phyloP scores from a whole-genome alignment of 2,329 filamentous ascomycete genomes.

The Emericellopsis cladophorae region DNA sequence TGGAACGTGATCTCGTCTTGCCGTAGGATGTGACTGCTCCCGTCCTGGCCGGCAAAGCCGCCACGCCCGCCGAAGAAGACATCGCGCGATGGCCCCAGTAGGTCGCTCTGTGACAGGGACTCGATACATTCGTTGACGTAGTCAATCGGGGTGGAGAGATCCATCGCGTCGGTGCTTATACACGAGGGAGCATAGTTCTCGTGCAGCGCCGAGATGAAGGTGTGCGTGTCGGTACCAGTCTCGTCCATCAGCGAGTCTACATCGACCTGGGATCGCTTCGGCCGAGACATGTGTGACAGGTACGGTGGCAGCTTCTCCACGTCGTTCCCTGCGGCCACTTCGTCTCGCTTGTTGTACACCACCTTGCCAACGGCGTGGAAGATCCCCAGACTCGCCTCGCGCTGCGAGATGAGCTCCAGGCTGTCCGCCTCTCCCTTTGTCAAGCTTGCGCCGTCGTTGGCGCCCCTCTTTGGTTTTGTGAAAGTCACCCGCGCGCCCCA shows the following conservation, averaged over 20 bases:
- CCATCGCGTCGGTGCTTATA: slow-evolving; percentile 36
- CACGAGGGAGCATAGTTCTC: slow-evolving; percentile 91
- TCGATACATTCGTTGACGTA: slow-evolving; percentile 78
- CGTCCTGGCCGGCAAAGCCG: slow-evolving; percentile 36
- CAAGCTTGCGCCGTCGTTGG: slow-evolving; percentile 43
- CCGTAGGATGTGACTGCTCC: slow-evolving; percentile 60
- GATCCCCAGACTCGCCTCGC: slow-evolving; percentile 82
- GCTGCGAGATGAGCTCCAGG: slow-evolving; percentile 67
- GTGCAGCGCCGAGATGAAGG: slow-evolving; percentile 80
- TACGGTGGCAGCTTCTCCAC: slow-evolving; percentile 46
- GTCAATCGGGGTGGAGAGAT: slow-evolving; percentile 53
- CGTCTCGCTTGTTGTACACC: slow-evolving; percentile 85
- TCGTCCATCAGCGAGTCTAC: slow-evolving; percentile 79
- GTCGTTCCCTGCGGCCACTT: slow-evolving; percentile 27
- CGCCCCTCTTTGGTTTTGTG: slow-evolving; percentile 51
- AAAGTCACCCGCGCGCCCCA: slow-evolving; percentile 67
- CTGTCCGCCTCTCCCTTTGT: slow-evolving; percentile 71
- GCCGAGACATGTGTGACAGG: slow-evolving; percentile 42
- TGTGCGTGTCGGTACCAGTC: slow-evolving; percentile 81
- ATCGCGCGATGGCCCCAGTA: slow-evolving; percentile 64
- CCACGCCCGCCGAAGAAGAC: slow-evolving; percentile 53
- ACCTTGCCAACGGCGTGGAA: slow-evolving; percentile 96
- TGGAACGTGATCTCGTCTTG: slow-evolving; percentile 95
- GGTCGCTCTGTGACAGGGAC: slow-evolving; percentile 73
- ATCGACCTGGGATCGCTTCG: slow-evolving; percentile 50